These are phyloP conservation scores for Corinectria fuckeliana DNA, from an alignment of 2,329 filamentous ascomycete genomes.

Conservation along the genomic window DNA sequence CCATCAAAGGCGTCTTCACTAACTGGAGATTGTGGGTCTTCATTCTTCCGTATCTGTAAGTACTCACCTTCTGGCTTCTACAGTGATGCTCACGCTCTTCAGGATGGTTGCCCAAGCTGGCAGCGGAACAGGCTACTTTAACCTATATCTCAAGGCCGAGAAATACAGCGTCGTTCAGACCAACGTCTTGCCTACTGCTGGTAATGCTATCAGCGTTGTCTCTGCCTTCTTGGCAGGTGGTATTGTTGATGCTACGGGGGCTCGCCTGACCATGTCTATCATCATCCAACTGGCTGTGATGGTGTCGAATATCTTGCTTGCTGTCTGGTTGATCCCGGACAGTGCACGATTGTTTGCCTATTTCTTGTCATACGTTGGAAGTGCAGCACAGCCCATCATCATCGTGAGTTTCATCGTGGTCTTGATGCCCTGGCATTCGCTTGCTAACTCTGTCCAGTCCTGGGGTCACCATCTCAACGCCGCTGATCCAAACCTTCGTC, in stretches of 20 bases:
- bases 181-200: slow-evolving; percentile 1
- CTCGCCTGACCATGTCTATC: slow-evolving; percentile 1
- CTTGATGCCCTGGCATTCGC: background rate
- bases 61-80: background rate
- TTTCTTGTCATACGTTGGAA: slow-evolving; percentile 12
- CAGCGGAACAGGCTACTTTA: slow-evolving; percentile 12
- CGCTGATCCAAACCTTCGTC: slow-evolving; percentile 7
- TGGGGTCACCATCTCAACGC: slow-evolving; percentile 11
- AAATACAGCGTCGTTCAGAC: slow-evolving; percentile 8
- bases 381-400: slow-evolving; percentile 6
- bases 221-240: background rate
- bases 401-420: background rate
- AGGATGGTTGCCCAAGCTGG: slow-evolving; percentile 10
- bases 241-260: slow-evolving; percentile 6
- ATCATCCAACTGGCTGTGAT: slow-evolving; percentile 1
- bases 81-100: background rate
- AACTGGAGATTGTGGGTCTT: slow-evolving; percentile 10
- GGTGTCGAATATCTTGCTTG: slow-evolving; percentile 6
- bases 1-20: background rate
- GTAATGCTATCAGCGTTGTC: slow-evolving; percentile 9
- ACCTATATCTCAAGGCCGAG: slow-evolving; percentile 4
- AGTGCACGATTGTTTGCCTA: slow-evolving; percentile 6
- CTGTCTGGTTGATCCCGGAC: slow-evolving; percentile 4
- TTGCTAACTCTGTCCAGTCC: background rate
- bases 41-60: slow-evolving; percentile 8